Percentiles rank a stretch among this genome's conserved stretches.
Conservation (phyloP, 495 filamentous ascomycete genomes). For the Hypoxylon rickii region DNA sequence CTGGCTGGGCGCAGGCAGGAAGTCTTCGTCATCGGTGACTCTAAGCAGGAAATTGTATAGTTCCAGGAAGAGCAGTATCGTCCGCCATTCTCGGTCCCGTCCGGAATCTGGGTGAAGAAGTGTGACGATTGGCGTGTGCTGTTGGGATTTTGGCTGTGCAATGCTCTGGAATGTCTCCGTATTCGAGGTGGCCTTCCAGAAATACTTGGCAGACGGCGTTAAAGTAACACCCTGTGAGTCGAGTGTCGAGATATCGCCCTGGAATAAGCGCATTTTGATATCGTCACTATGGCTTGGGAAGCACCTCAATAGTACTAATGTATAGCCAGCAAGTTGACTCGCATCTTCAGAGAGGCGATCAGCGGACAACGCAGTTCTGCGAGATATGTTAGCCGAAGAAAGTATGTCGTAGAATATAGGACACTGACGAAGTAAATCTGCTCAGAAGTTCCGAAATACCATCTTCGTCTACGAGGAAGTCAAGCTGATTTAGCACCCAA, state of each 20-base stretch:
- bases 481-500: slow-evolving; percentile 39
- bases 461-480: slow-evolving; percentile 44
- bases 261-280: slow-evolving; percentile 93
- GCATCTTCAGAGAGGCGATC: slow-evolving; percentile 60
- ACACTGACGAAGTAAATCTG: slow-evolving; percentile 45
- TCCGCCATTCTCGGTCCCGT: slow-evolving; percentile 72
- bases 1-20: slow-evolving; percentile 53
- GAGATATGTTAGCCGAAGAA: slow-evolving; percentile 28
- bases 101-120: slow-evolving; percentile 24
- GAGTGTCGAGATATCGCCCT: slow-evolving; percentile 68
- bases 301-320: slow-evolving; percentile 80
- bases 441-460: slow-evolving; percentile 47
- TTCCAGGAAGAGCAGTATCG: slow-evolving; percentile 89
- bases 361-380: slow-evolving; percentile 32
- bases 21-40: slow-evolving; percentile 92
- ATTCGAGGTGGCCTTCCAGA: slow-evolving; percentile 77
- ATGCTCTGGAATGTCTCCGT: slow-evolving; percentile 72
- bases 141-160: slow-evolving; percentile 29
- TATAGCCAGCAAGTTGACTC: slow-evolving; percentile 80
- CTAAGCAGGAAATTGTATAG: slow-evolving; percentile 90
- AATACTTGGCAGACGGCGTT: slow-evolving; percentile 80
- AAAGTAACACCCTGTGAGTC: slow-evolving; percentile 39
- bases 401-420: slow-evolving; percentile 19
- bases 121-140: slow-evolving; percentile 25
- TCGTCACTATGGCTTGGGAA: slow-evolving; percentile 86